A percentile compares a stretch with the other conserved stretches of the same genome.
Conservation (phyloP, 495 filamentous ascomycete genomes). For the Aeminium ludgeri region DNA sequence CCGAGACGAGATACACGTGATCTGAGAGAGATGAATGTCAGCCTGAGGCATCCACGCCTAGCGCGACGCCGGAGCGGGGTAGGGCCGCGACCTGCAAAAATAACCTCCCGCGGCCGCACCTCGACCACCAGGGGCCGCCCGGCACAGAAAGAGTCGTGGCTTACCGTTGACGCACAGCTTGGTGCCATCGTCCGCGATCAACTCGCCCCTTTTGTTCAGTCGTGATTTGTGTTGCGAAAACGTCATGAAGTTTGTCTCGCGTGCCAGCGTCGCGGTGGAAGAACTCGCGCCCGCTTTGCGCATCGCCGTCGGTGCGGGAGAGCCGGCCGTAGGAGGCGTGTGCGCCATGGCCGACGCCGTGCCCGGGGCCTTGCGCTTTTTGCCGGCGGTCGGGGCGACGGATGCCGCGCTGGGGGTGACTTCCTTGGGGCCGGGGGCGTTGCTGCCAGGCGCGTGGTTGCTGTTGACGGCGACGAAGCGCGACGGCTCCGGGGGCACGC, state of each 20-base stretch:
- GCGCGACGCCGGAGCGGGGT: conserved; percentile 9
- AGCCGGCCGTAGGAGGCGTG: conserved; percentile 1
- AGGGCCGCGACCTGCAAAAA: conserved; percentile 8
- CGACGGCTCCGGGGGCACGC: conserved; percentile 1
- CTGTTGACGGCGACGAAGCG: conserved; percentile 2
- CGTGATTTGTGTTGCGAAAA: conserved; percentile 56
- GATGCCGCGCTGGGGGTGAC: conserved; percentile 47
- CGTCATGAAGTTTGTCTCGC: conserved; percentile 61
- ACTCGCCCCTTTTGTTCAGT: conserved; percentile 52
- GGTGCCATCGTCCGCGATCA: conserved; percentile 83
- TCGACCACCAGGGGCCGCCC: no score
- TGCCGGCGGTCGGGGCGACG: conserved; percentile 41
- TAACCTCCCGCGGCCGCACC: no score
- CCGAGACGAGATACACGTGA: conserved; percentile 92
- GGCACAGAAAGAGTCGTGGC: conserved; percentile 23
- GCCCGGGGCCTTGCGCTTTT: conserved; percentile 59
- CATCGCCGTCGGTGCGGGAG: conserved; percentile 4
- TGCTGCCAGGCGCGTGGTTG: conserved; percentile 45
- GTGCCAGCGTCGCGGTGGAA: no score
- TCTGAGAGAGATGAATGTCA: conserved; percentile 37
- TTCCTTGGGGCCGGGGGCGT: conserved; percentile 36
- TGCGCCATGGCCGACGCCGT: conserved; percentile 3
- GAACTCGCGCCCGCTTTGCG: no score
- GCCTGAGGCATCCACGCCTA: conserved; percentile 22
- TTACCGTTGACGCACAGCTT: conserved; percentile 70